phyloP scores from a whole-genome alignment of 1,284 basidiomycete species.

The Inonotus hispidus region DNA sequence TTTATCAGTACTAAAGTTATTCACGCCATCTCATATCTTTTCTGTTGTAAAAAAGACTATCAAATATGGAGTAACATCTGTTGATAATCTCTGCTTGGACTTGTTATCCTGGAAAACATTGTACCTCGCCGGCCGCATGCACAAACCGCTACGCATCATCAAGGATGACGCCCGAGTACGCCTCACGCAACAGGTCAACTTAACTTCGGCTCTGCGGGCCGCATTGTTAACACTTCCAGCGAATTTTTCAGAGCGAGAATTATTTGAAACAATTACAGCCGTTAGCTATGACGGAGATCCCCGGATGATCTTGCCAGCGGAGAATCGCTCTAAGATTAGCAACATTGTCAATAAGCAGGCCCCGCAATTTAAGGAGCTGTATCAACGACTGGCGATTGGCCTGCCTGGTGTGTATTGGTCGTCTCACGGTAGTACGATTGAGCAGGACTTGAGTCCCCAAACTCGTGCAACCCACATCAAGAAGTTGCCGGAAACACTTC shows the following conservation, averaged over 20 bases:
- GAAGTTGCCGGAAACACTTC: slow-evolving; percentile 69
- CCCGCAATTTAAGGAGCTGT: slow-evolving; percentile 83
- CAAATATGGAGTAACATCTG: slow-evolving; percentile 97
- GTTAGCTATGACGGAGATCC: slow-evolving; percentile 91
- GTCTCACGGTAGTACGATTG: slow-evolving; percentile 36
- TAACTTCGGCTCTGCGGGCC: slow-evolving; percentile 82
- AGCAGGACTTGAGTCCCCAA: slow-evolving; percentile 66
- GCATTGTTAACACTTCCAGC: slow-evolving; percentile 63
- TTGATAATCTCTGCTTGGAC: slow-evolving; percentile 86
- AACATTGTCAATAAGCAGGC: slow-evolving; percentile 88
- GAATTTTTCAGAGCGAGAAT: slow-evolving; percentile 67
- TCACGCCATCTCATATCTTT: slow-evolving; percentile 14
- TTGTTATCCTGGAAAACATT: slow-evolving; percentile 90
- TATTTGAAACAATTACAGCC: slow-evolving; percentile 84
- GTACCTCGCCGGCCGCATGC: slow-evolving; percentile 94
- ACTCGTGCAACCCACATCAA: slow-evolving; percentile 68
- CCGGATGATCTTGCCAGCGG: slow-evolving; percentile 88
- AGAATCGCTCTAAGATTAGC: slow-evolving; percentile 91
- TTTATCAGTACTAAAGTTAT: not conserved
- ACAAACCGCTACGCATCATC: slow-evolving; percentile 92
- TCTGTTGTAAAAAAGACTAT: slow-evolving; percentile 64
- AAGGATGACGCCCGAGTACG: slow-evolving; percentile 85
- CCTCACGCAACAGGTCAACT: slow-evolving; percentile 89
- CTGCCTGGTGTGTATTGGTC: slow-evolving; percentile 74
- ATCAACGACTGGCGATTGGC: slow-evolving; percentile 73